Evolutionary conservation across 2,329 filamentous ascomycete genomes (phyloP).

Genomic region (Aspergillus caelatus): DNA sequence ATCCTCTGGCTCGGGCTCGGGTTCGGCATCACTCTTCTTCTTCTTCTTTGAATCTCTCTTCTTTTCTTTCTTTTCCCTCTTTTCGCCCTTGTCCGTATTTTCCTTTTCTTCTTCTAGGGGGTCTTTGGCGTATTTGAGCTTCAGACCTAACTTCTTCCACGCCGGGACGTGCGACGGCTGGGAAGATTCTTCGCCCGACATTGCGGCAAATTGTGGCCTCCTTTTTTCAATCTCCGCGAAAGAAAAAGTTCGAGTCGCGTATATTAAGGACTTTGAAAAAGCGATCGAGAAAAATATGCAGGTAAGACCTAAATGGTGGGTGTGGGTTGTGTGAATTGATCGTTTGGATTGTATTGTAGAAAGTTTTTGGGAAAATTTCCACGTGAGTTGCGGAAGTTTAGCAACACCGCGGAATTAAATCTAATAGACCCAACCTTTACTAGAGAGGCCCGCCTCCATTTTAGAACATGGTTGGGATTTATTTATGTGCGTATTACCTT

Average conservation of each 20-base stretch:
- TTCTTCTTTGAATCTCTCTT: slow-evolving; percentile 8
- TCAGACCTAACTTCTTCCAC: slow-evolving; percentile 64
- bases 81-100: slow-evolving; percentile 10
- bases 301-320: neutral
- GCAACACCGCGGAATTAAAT: neutral
- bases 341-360: neutral
- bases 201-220: slow-evolving; percentile 12
- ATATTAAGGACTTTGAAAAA: neutral
- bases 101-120: slow-evolving; percentile 25
- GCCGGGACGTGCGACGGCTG: slow-evolving; percentile 48
- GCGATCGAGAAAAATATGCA: neutral
- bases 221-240: too few species aligned
- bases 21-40: neutral
- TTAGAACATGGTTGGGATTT: neutral
- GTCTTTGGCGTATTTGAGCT: slow-evolving; percentile 57
- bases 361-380: slow-evolving; percentile 19
- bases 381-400: slow-evolving; percentile 15
- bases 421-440: neutral
- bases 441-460: neutral
- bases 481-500: neutral
- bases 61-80: slow-evolving; percentile 9
- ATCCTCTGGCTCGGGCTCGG: slow-evolving; percentile 8
- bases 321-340: neutral
- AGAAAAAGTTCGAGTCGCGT: slow-evolving; percentile 10
- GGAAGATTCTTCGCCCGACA: slow-evolving; percentile 25